phyloP scores from a whole-genome alignment of 2,329 filamentous ascomycete genomes.

The Calcarisporium arbuscula region DNA sequence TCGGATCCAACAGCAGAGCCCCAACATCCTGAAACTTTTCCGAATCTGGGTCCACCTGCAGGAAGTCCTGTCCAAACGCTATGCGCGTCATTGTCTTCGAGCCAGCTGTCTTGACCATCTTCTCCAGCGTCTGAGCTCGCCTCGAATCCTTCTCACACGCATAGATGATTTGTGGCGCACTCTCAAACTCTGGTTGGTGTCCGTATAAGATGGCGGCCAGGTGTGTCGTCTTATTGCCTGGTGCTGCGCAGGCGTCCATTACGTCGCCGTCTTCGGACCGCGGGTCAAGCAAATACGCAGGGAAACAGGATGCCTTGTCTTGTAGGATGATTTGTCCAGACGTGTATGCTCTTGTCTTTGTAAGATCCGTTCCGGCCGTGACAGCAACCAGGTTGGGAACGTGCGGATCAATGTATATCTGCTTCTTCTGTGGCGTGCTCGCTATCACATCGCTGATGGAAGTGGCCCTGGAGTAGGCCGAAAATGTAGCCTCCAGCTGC shows the following conservation, averaged over 20 bases:
- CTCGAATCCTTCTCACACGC: slow-evolving; percentile 72
- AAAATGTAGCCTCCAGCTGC: slow-evolving; percentile 71
- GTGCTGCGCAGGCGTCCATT: slow-evolving; percentile 90
- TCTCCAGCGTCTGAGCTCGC: slow-evolving; percentile 69
- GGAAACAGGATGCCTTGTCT: slow-evolving; percentile 96
- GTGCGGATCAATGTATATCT: slow-evolving; percentile 68
- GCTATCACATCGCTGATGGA: slow-evolving; percentile 51
- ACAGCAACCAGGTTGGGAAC: slow-evolving; percentile 80
- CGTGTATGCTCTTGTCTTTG: slow-evolving; percentile 65
- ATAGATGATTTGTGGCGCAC: slow-evolving; percentile 45
- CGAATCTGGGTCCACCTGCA: slow-evolving; percentile 62
- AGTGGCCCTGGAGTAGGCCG: slow-evolving; percentile 49
- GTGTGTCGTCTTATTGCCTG: slow-evolving; percentile 97
- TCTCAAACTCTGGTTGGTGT: slow-evolving; percentile 30
- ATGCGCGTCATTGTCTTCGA: slow-evolving; percentile 61
- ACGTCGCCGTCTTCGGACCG: slow-evolving; percentile 62
- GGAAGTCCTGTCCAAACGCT: slow-evolving; percentile 71
- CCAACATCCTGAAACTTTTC: slow-evolving; percentile 63
- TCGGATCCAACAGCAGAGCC: slow-evolving; percentile 81
- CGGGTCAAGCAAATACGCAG: slow-evolving; percentile 77
- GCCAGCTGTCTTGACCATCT: slow-evolving; percentile 77
- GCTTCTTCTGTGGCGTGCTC: slow-evolving; percentile 35
- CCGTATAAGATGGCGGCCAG: slow-evolving; percentile 65
- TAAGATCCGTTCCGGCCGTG: slow-evolving; percentile 64
- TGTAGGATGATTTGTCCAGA: slow-evolving; percentile 80